phyloP scores from a whole-genome alignment of 345 rosid species.

The Eucalyptus sp. region DNA sequence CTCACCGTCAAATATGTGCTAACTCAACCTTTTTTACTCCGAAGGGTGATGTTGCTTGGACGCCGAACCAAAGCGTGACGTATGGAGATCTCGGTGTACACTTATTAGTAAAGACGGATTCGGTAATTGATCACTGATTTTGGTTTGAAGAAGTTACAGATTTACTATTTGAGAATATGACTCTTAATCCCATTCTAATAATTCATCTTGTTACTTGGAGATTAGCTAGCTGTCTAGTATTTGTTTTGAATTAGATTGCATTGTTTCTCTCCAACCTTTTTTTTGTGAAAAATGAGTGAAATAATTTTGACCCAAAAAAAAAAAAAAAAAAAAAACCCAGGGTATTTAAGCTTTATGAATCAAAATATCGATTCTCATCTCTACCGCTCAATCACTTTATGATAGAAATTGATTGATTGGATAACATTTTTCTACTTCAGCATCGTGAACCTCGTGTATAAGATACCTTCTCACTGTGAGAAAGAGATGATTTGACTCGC shows the following conservation, averaged over 20 bases:
- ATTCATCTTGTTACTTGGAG: neutral
- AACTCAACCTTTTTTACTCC: neutral
- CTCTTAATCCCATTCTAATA: neutral
- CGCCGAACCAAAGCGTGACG: accelerated
- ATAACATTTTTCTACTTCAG: neutral
- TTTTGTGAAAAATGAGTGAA: neutral
- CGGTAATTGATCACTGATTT: accelerated
- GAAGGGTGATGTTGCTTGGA: neutral
- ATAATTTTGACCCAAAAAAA: neutral
- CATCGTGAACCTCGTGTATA: neutral
- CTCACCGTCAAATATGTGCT: accelerated
- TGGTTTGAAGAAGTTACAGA: neutral
- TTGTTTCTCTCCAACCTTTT: neutral
- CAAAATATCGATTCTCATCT: neutral
- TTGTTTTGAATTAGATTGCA: neutral
- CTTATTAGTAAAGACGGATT: neutral
- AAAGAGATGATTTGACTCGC: neutral
- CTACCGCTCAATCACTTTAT: neutral
- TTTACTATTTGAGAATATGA: neutral
- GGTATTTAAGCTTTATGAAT: neutral
- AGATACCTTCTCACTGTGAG: neutral
- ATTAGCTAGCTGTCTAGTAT: neutral
- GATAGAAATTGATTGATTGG: neutral
- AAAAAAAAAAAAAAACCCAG: neutral
- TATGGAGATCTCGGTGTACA: neutral